phyloP scores from a whole-genome alignment of 371 early-diverging fungal species.

The Catenaria anguillulae region DNA sequence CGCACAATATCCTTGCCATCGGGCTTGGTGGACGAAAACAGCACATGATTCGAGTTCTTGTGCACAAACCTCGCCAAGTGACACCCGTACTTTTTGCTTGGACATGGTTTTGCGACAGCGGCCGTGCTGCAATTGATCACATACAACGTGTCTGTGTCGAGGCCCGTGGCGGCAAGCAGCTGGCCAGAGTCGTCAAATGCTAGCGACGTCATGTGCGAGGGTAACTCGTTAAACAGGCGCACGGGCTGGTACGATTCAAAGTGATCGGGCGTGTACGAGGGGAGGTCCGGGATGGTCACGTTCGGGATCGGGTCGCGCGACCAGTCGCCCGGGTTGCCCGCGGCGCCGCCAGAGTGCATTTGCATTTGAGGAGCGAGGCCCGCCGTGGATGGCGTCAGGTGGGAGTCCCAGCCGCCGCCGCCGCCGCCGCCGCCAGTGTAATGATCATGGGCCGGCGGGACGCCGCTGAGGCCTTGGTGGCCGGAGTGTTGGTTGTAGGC shows the following conservation, averaged over 20 bases:
- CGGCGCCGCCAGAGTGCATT: too few species aligned
- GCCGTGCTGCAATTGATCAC: conserved; percentile 60
- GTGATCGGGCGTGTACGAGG: background rate
- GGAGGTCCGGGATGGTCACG: background rate
- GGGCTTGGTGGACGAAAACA: conserved; percentile 76
- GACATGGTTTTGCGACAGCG: too few species aligned
- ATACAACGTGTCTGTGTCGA: conserved; percentile 66
- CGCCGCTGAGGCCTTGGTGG: too few species aligned
- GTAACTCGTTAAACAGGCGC: conserved; percentile 53
- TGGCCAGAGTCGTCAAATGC: conserved; percentile 55
- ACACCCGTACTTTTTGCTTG: conserved; percentile 79
- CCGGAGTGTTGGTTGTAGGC: too few species aligned
- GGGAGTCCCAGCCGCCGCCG: too few species aligned
- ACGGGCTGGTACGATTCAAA: conserved; percentile 17
- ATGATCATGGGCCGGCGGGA: too few species aligned
- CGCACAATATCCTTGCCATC: conserved; percentile 35
- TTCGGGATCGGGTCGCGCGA: too few species aligned
- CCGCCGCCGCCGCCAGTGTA: too few species aligned
- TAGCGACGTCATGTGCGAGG: conserved; percentile 47
- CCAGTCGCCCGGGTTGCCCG: too few species aligned
- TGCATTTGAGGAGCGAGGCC: too few species aligned
- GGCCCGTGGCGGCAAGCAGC: conserved; percentile 42
- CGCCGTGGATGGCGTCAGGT: too few species aligned
- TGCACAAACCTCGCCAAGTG: conserved; percentile 72
- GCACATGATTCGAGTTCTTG: conserved; percentile 40